Evolutionary conservation across 1,284 basidiomycete genomes (phyloP).

Genomic region (Sutorius eximius): DNA sequence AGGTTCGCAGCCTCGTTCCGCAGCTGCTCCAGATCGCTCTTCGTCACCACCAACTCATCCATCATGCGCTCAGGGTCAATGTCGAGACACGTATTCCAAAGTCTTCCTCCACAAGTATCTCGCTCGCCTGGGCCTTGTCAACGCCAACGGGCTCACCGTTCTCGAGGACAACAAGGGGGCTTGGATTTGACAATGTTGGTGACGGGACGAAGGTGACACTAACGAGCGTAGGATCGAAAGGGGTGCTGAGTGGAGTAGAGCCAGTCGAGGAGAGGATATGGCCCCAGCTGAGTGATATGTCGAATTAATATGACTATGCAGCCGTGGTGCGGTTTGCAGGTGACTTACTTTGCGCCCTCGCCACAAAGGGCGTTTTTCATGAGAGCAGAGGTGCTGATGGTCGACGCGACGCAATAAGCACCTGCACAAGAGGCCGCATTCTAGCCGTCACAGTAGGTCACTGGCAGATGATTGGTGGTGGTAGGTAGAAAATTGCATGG

Average conservation of each 20-base stretch:
- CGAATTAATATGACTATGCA: neutral
- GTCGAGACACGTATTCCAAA: slow-evolving; percentile 75
- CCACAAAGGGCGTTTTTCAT: slow-evolving; percentile 97
- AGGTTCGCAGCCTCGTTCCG: slow-evolving; percentile 85
- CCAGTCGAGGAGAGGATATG: slow-evolving; percentile 92
- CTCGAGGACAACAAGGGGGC: slow-evolving; percentile 69
- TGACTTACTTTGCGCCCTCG: slow-evolving; percentile 89
- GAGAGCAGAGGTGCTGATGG: slow-evolving; percentile 91
- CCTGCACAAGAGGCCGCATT: slow-evolving; percentile 81
- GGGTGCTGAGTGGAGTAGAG: slow-evolving; percentile 58
- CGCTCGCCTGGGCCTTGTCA: slow-evolving; percentile 83
- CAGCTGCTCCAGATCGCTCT: slow-evolving; percentile 65
- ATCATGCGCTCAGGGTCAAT: slow-evolving; percentile 63
- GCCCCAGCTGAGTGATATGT: slow-evolving; percentile 76
- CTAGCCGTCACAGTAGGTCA: slow-evolving; percentile 39
- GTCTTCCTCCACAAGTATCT: slow-evolving; percentile 85
- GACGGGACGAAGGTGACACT: slow-evolving; percentile 51
- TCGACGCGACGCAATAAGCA: slow-evolving; percentile 88
- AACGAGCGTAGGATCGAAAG: slow-evolving; percentile 77
- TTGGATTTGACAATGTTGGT: slow-evolving; percentile 43
- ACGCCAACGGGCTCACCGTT: slow-evolving; percentile 90
- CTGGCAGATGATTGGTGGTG: neutral
- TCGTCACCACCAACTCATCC: slow-evolving; percentile 62
- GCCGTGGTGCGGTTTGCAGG: neutral
- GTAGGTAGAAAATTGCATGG: neutral